phyloP scores from a whole-genome alignment of 2,329 filamentous ascomycete genomes.

The Bimuria novae-zelandiae region DNA sequence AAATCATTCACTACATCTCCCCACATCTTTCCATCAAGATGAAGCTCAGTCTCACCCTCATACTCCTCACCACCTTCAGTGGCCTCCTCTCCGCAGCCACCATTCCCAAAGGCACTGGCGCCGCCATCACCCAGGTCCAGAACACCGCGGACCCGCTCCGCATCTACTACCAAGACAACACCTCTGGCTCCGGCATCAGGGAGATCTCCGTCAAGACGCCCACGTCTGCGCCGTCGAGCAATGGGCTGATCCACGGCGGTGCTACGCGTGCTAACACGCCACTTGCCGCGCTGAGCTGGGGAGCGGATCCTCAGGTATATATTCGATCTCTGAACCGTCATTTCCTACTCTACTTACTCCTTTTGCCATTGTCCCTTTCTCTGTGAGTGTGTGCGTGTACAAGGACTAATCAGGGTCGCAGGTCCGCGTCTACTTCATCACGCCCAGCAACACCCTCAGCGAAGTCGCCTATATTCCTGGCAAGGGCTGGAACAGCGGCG shows the following conservation, averaged over 20 bases:
- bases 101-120: neutral
- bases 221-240: neutral
- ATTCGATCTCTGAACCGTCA: too few species aligned
- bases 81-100: neutral
- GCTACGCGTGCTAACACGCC: neutral
- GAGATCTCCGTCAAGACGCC: neutral
- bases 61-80: neutral
- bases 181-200: neutral
- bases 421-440: slow-evolving; percentile 13
- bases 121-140: neutral
- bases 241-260: neutral
- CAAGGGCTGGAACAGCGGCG: slow-evolving; percentile 4
- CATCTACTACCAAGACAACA: slow-evolving; percentile 1
- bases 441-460: slow-evolving; percentile 4
- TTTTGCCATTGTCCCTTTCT: too few species aligned
- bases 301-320: neutral
- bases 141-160: neutral
- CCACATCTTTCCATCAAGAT: neutral
- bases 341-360: too few species aligned
- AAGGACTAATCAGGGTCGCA: too few species aligned
- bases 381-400: too few species aligned
- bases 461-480: slow-evolving; percentile 4
- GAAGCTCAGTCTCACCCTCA: neutral
- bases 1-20: too few species aligned
- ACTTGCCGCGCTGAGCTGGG: neutral